Evolutionary conservation across 2,329 filamentous ascomycete species (phyloP).

Genomic region (Pseudogymnoascus pannorum): DNA sequence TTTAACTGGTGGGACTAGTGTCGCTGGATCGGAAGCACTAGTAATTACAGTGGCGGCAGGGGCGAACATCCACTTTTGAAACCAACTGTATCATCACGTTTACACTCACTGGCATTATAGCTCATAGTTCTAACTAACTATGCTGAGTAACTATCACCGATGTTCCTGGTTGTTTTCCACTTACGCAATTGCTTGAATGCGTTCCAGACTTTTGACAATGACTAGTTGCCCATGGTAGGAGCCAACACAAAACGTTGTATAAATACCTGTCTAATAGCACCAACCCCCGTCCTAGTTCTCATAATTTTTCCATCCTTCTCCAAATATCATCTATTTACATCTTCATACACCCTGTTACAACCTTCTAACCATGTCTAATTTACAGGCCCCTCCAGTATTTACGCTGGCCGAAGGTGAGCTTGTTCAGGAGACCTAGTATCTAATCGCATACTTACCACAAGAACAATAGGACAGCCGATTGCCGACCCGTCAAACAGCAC

Average conservation of each 20-base stretch:
- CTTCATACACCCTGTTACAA: background rate
- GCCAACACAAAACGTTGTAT: background rate
- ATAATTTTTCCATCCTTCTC: background rate
- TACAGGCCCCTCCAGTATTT: background rate
- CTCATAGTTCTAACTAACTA: background rate
- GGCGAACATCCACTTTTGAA: background rate
- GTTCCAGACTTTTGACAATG: background rate
- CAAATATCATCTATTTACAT: background rate
- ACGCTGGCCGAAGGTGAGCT: background rate
- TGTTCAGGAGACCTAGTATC: background rate
- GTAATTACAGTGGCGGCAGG: background rate
- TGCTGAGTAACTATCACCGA: background rate
- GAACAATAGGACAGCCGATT: background rate
- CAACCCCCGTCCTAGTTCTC: background rate
- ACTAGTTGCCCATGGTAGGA: background rate
- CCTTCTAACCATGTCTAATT: background rate
- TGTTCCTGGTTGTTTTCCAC: background rate
- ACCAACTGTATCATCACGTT: background rate
- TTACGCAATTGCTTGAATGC: background rate
- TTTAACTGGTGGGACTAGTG: background rate
- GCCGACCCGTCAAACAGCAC: conserved; percentile 2
- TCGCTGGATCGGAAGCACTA: background rate
- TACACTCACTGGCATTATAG: background rate
- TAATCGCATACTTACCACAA: background rate
- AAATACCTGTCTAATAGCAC: background rate